Conservation (phyloP, 768 basidiomycete species). For the Amanita fuliginea region DNA sequence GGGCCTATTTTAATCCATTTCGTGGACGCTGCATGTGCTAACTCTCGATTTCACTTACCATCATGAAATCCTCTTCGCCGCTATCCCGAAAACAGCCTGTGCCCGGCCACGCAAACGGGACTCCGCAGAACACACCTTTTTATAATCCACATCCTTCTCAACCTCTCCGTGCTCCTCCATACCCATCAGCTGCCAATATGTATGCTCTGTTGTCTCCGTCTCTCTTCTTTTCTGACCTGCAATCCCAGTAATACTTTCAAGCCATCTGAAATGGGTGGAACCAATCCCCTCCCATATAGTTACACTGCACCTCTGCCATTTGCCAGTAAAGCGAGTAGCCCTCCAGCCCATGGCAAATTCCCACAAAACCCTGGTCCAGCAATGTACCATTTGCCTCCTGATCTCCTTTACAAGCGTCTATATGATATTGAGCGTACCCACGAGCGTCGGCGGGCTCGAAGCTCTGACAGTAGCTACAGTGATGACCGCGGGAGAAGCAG, state of each 20-base stretch:
- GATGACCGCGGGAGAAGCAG: slow-evolving; percentile 2
- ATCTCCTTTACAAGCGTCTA: slow-evolving; percentile 7
- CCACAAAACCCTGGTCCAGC: neutral
- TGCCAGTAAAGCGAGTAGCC: slow-evolving; percentile 1
- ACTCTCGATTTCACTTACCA: neutral
- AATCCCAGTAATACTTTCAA: neutral
- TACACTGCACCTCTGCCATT: slow-evolving; percentile 5
- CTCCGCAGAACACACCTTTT: slow-evolving; percentile 2
- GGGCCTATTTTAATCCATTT: neutral
- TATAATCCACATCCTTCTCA: slow-evolving; percentile 6
- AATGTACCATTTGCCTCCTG: slow-evolving; percentile 5
- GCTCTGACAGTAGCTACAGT: neutral
- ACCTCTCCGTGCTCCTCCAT: slow-evolving; percentile 3
- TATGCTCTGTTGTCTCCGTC: neutral
- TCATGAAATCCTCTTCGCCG: neutral
- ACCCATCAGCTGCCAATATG: neutral
- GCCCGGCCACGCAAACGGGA: neutral
- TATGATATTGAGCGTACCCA: slow-evolving; percentile 6
- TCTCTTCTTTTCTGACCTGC: neutral
- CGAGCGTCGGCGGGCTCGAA: neutral
- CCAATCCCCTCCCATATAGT: neutral
- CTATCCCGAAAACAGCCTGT: neutral
- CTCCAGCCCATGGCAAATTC: neutral
- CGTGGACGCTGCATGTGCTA: no score
- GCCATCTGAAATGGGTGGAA: neutral